A percentile compares a stretch with the other conserved stretches of the same genome.
Conservation (phyloP, 2,329 filamentous ascomycete genomes). For the Diaporthe batatas region DNA sequence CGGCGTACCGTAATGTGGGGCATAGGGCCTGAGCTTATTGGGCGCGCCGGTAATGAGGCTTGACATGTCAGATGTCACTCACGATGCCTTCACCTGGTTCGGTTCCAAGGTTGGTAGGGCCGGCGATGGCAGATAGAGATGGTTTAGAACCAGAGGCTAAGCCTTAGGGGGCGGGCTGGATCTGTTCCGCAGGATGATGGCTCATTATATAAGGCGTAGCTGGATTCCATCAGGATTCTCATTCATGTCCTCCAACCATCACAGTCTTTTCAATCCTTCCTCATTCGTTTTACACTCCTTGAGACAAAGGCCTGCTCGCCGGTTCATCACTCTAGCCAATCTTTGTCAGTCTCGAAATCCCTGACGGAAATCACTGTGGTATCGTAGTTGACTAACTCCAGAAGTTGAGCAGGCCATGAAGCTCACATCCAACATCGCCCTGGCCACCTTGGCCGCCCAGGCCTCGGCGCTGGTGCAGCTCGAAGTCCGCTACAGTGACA, state of each 20-base stretch:
- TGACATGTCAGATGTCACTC: conserved; percentile 10
- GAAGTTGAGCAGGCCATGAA: conserved; percentile 39
- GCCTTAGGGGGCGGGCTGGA: neutral
- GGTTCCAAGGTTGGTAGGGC: neutral
- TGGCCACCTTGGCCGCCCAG: conserved; percentile 37
- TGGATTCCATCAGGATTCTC: conserved; percentile 7
- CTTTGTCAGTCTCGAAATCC: neutral
- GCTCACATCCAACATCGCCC: conserved; percentile 5
- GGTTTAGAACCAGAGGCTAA: neutral
- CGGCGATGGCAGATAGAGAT: conserved; percentile 1
- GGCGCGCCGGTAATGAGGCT: conserved; percentile 5
- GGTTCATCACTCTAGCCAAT: neutral
- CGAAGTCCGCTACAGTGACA: conserved; percentile 43
- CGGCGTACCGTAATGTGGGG: conserved; percentile 14
- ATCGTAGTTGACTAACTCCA: neutral
- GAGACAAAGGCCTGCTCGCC: neutral
- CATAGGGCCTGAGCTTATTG: neutral
- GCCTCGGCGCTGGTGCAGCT: conserved; percentile 39
- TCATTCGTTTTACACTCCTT: neutral
- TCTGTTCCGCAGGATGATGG: neutral
- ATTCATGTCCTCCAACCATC: neutral
- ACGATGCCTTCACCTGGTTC: neutral
- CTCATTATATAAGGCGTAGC: conserved; percentile 5
- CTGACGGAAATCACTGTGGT: too few relatives aligned
- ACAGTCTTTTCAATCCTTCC: conserved; percentile 3